Base-by-base conservation (phyloP, 352 stramenopile genomes). In the Pythium biforme region DNA sequence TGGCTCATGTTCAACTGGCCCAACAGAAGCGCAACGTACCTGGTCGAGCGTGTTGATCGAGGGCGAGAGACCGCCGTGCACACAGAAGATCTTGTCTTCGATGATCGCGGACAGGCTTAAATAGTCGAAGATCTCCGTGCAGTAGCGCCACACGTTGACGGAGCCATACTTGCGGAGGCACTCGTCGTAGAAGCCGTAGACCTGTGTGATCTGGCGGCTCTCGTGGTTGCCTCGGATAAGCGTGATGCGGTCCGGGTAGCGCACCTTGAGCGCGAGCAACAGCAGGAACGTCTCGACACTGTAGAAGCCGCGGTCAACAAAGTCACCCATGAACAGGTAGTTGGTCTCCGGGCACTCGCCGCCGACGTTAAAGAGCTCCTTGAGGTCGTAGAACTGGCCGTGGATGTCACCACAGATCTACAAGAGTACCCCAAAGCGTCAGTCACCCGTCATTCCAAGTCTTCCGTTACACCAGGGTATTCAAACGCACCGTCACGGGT, bases 61-160 rank as follows among this genome's bases (percentile, higher is more conserved):
- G 37, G 84, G 84, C 70, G 92, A 99, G 19, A 99, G 75, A 43
- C 98, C 98, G 23, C 97, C 98, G 73, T 99, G 98, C 23, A 99
- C 96, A 67, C 96, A 99, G 73, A 99, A 99, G 61, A 99, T 98
- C 70, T 98, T 98, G 83, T 99, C 95, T 66, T 99, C 97, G 65
- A 99, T 98, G 74, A 99, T 97, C 41, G 97, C 98, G 34, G 84
- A 96, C 10, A 99, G 78, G 73, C 80, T 97, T 72, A 99, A 90
- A 86, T 99, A 99, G 79, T 99, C 97, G 70, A 99, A 99, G 70
- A 99, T 99, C 72, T 99, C 97, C 55, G 97, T 99, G 84, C 96
- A 99, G 75, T 99, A 99, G 46, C 92, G 85, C 97, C 97, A 99
- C 26, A 99, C 97, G 79, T 99, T 99, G 51, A 99, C 97, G 27